Evolutionary conservation across 2,329 filamentous ascomycete species (phyloP), one percentile per base, ranked within the genome.

Genomic region (Alternaria infectoria): DNA sequence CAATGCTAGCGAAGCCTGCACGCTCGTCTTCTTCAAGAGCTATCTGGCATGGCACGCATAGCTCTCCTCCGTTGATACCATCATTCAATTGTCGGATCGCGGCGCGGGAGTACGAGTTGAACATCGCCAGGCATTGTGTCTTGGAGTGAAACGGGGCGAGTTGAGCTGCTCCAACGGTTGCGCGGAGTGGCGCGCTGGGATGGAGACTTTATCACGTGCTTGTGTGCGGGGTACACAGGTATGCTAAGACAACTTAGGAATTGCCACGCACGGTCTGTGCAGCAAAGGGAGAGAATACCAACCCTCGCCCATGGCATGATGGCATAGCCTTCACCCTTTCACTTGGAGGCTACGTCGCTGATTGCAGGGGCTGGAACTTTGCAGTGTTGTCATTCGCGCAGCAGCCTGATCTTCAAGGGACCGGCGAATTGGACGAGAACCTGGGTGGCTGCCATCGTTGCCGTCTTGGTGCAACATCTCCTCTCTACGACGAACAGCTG

Each of bases 1-100:
- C 52, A 25, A 57, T 61, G 45, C 45, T 26, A 43, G 28, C 30
- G 32, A 61, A 57, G 40, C 59, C 32, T 6, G 17, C 8, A 17
- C 44, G 51, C 21, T 61, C 59, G 17, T 45, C 52, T n/a, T 61
- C 52, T 13, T 50, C 23, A 17, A 61, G 6, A n/a, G 59, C 59
- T 40, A 30, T 61, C 19, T 23, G 28, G 26, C 59, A 61, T 11
- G 52, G 59, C n/a, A 45, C 52, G 25, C 59, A 61, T 21, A 61
- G 26, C 44, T 61, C 59, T 23, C 47, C 47, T 43, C 47, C 32
- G n/a, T 40, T 21, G 30, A 59, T 25, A 21, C 47, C 47, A 25
- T 32, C 40, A 7, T 30, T 32, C 56, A 45, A 25, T 28, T 59
- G 46, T 26, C 56, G 47, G 32, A 45, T 36, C 3, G 55, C 55